Base-by-base conservation (phyloP, 2,329 filamentous ascomycete genomes). In the Pseudodiploospora longispora region DNA sequence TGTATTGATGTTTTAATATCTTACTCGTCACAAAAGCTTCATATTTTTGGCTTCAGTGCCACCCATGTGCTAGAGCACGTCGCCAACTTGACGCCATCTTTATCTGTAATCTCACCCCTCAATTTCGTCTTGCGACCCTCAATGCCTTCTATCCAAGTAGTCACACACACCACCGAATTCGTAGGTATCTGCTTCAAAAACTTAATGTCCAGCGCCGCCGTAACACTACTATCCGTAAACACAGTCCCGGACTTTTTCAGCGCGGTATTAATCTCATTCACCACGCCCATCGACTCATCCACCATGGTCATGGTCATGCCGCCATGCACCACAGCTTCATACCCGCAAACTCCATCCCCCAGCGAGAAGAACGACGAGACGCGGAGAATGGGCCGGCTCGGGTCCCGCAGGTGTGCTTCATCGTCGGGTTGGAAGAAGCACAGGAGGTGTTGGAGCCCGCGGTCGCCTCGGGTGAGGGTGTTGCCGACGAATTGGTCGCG, bases 251-350 rank as follows among this genome's bases (percentile, higher is more conserved):
- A 44, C 46, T 66, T 64, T 2, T 55, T 55, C 33, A 67, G 49
- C 0, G 56, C 57, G 19, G 50, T 43, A 29, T 69, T 69, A 6
- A 66, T 50, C 40, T 67, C 64, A 27, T 62, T 57, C 12, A 69
- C 46, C 2, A 54, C 52, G 4, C 64, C 63, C 50, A 65, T 60
- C 5, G 59, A 50, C 55, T 68, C 66, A 39, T 69, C 66, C 27
- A 64, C 47, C 42, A 68, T 48, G 5, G 64, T 52, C 32, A 59
- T 59, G 6, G 56, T 53, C 38, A 67, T 49, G 8, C 66, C 66
- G 6, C 66, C 66, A 43, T 68, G 65, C 2, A 65, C 47, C 7
- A 67, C 46, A 6, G 52, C 52, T 1, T 57, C 51, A 31, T 59
- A 62, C 2, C 66, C 63, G 6, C 55, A 59, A 5, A 67, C 50